Conservation (phyloP, 2,329 filamentous ascomycete species). For the Aspergillus pseudonomiae region DNA sequence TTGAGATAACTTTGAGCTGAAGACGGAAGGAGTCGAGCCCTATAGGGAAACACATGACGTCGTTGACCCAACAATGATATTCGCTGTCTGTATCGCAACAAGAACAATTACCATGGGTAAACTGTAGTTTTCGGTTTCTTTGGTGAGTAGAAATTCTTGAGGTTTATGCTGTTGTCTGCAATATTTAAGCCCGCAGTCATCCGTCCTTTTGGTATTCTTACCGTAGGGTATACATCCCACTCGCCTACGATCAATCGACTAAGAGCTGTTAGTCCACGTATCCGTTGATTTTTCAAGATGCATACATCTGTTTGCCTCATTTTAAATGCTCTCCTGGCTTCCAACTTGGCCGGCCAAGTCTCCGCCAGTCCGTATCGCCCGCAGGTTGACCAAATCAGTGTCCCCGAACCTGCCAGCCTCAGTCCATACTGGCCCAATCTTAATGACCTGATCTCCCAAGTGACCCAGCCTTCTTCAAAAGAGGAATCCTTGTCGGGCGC, state of each 20-base stretch:
- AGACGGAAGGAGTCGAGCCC: background rate
- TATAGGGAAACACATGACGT: background rate
- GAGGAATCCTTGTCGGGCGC: background rate
- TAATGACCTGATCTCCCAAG: background rate
- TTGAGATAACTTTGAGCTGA: background rate
- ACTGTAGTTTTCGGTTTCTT: background rate
- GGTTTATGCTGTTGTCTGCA: background rate
- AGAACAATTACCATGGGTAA: background rate
- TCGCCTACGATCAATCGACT: background rate
- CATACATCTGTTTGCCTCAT: background rate
- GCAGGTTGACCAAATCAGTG: background rate
- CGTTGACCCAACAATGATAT: background rate
- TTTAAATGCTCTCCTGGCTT: background rate
- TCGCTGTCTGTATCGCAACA: background rate
- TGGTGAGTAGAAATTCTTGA: background rate
- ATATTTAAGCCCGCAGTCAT: background rate
- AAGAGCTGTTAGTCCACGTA: background rate
- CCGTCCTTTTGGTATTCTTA: background rate
- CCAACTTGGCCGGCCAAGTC: background rate
- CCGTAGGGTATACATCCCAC: background rate
- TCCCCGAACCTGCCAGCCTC: background rate
- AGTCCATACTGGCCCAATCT: background rate
- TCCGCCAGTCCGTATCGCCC: background rate
- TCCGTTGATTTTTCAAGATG: background rate
- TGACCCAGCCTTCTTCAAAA: background rate